phyloP scores from a whole-genome alignment of 306 rosid species.

The Argentina anserina region DNA sequence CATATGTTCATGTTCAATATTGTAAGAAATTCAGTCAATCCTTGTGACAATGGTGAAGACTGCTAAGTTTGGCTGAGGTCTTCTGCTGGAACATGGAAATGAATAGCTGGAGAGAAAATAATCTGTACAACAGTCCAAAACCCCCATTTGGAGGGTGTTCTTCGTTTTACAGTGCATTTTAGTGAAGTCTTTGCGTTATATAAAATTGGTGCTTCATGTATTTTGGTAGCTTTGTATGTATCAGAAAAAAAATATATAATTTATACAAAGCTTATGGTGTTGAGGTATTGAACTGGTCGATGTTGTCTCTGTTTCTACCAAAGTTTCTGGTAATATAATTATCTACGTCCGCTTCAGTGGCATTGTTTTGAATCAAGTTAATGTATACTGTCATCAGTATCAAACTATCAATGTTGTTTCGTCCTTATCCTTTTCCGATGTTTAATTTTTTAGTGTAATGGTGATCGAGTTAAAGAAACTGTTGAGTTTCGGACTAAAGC shows the following conservation, averaged over 20 bases:
- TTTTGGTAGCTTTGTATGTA: slow-evolving; percentile 39
- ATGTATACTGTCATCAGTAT: not conserved
- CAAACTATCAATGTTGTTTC: not conserved
- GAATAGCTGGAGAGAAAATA: slow-evolving; percentile 45
- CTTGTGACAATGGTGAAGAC: slow-evolving; percentile 29
- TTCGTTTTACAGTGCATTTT: slow-evolving; percentile 46
- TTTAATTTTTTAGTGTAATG: too few species aligned
- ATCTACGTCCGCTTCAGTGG: not conserved
- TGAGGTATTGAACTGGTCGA: not conserved
- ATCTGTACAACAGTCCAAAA: slow-evolving; percentile 45
- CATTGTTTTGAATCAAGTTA: not conserved
- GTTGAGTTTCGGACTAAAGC: not conserved
- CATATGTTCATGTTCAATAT: slow-evolving; percentile 71
- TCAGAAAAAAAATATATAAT: not conserved
- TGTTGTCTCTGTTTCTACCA: slow-evolving; percentile 4
- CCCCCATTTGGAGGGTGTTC: slow-evolving; percentile 48
- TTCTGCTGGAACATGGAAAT: slow-evolving; percentile 30
- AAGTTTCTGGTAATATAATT: not conserved
- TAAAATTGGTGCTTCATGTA: slow-evolving; percentile 48
- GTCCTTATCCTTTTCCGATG: too few species aligned
- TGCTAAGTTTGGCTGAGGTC: slow-evolving; percentile 42
- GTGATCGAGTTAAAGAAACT: not conserved
- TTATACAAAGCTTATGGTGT: slow-evolving; percentile 17
- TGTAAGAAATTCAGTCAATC: slow-evolving; percentile 40
- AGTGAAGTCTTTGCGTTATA: slow-evolving; percentile 39